A percentile compares a stretch with the other conserved stretches of the same genome.
phyloP scores from a whole-genome alignment of 2,329 filamentous ascomycete species.

The Aspergillus tubingensis region DNA sequence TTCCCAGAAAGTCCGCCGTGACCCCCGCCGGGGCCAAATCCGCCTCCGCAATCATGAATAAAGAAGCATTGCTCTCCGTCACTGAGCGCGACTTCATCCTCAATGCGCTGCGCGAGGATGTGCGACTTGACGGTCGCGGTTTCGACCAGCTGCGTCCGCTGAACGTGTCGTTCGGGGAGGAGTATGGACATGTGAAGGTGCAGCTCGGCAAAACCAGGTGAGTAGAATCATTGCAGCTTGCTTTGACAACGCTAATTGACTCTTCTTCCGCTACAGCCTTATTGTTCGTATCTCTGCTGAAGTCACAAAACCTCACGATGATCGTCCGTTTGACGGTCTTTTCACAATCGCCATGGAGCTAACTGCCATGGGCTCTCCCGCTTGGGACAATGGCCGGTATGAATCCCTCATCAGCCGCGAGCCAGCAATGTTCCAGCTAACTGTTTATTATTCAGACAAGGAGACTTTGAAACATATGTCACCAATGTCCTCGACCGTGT shows the following conservation, averaged over 20 bases:
- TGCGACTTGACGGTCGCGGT: conserved; percentile 80
- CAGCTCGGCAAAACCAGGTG: conserved; percentile 88
- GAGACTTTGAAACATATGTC: conserved; percentile 80
- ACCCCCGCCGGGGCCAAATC: conserved; percentile 28
- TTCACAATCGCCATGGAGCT: conserved; percentile 92
- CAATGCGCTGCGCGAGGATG: conserved; percentile 75
- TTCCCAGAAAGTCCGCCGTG: conserved; percentile 20
- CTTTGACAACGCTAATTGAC: not conserved
- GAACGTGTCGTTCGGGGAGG: conserved; percentile 79
- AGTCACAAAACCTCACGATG: conserved; percentile 79
- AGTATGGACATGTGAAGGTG: conserved; percentile 87
- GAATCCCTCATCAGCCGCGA: conserved; percentile 17
- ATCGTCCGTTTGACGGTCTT: conserved; percentile 92
- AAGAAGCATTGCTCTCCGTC: conserved; percentile 85
- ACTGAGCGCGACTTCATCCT: conserved; percentile 86
- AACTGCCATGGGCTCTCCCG: conserved; percentile 86
- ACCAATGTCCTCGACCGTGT: conserved; percentile 92
- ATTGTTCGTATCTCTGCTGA: conserved; percentile 84
- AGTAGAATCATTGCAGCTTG: conserved; percentile 17
- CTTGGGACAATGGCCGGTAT: conserved; percentile 80
- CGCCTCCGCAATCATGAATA: conserved; percentile 67
- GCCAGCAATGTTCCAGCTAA: not conserved
- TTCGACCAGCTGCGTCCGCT: conserved; percentile 79
- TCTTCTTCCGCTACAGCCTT: conserved; percentile 11
- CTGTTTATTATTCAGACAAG: conserved; percentile 56